Evolutionary conservation across 2,329 filamentous ascomycete species (phyloP), one percentile per base, ranked within the genome.

Genomic region (Colletotrichum lini): DNA sequence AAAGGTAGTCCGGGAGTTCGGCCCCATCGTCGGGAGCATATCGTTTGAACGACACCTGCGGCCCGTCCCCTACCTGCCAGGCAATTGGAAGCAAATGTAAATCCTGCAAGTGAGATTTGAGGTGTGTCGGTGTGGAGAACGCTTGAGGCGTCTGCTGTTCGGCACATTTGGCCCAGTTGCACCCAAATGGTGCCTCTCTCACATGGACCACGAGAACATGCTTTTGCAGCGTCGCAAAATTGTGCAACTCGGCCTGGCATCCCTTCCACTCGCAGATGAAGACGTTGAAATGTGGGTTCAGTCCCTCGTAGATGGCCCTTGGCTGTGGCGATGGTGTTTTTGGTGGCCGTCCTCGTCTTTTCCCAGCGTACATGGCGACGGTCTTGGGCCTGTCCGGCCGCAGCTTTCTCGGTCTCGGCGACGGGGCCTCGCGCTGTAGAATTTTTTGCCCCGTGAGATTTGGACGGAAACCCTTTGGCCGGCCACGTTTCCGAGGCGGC

Each of bases 21-120:
- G 72, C 23, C 30, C 76, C 74, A 12, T 70, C 69, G 54, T 77
- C 72, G 21, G 75, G 65, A 16, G 61, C 53, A 45, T 73, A 68
- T 61, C 30, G 68, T 47, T 59, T 65, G 18, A 68, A 35, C 30
- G 73, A 62, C 49, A 73, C 67, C 49, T 74, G 66, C 10, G 86
- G 86, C 0, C 90, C 90, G 63, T 92, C 90, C 18, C 90, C 90
- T 52, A 87, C 81, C 72, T 90, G 84, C 90, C 89, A 91, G 47
- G 82, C 80, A 67, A 88, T 80, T 2, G 86, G 84, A 15, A 82
- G 76, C 54, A 92, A 78, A 75, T 92, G 90, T n/a, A 74, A 76
- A 71, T 84, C 77, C 64, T 91, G 85, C 45, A 91, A 75, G 73
- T 92, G 90, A 2, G 78, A 74, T n/a, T 79, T 73, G 74, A 90